Percentiles rank a stretch among this genome's conserved stretches.
phyloP scores from a whole-genome alignment of 257 asterid genomes.

The Craterostigma plantagineum region DNA sequence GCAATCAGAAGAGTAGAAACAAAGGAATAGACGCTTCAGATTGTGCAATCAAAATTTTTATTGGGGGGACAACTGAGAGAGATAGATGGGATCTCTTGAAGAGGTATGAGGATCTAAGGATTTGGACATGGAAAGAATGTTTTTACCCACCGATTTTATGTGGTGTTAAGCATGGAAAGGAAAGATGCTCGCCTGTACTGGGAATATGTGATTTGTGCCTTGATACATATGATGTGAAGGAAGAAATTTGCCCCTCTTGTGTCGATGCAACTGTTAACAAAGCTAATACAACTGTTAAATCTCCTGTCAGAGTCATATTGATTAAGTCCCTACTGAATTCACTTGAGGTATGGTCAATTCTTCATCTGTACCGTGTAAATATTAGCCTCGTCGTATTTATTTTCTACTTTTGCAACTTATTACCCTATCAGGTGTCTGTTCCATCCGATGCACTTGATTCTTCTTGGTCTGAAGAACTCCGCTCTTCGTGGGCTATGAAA shows the following conservation, averaged over 20 bases:
- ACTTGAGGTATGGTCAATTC: slow-evolving; percentile 46
- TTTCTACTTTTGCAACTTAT: not conserved
- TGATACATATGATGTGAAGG: slow-evolving; percentile 22
- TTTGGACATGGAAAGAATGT: slow-evolving; percentile 87
- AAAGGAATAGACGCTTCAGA: slow-evolving; percentile 34
- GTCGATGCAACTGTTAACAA: slow-evolving; percentile 11
- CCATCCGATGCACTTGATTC: slow-evolving; percentile 65
- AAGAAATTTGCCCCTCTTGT: slow-evolving; percentile 38
- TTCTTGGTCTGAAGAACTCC: slow-evolving; percentile 63
- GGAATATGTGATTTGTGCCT: slow-evolving; percentile 53
- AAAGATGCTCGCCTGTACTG: slow-evolving; percentile 39
- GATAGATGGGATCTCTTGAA: slow-evolving; percentile 32
- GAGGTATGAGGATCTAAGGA: slow-evolving; percentile 54
- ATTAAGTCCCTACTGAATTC: slow-evolving; percentile 45
- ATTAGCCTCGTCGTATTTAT: not conserved
- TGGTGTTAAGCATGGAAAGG: slow-evolving; percentile 40
- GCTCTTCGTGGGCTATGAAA: slow-evolving; percentile 63
- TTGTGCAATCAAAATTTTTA: slow-evolving; percentile 40
- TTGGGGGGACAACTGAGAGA: slow-evolving; percentile 42
- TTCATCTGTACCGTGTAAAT: no score
- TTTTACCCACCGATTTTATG: slow-evolving; percentile 28
- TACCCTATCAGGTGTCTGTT: slow-evolving; percentile 45
- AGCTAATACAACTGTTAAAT: slow-evolving; percentile 11
- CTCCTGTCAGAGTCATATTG: slow-evolving; percentile 50
- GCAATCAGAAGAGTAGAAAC: slow-evolving; percentile 16